Percentiles rank a stretch among this genome's conserved stretches.
These are phyloP conservation scores for Parathielavia hyrcaniae DNA, from an alignment of 495 filamentous ascomycete species.

Conservation along the genomic window DNA sequence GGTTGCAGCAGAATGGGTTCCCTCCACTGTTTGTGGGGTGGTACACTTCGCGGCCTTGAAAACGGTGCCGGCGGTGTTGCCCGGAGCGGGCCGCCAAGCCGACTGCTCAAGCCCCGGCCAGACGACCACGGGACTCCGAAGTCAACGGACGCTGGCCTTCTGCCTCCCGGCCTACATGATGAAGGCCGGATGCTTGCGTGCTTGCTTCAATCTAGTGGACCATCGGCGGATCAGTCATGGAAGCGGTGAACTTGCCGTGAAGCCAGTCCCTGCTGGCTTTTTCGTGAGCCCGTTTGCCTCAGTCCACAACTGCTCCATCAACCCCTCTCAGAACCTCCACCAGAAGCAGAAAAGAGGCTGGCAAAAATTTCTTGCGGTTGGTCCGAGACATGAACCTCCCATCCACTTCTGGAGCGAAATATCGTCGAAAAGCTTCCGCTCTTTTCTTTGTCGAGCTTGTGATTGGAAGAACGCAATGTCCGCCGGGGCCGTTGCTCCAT, in stretches of 20 bases:
- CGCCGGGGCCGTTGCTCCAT: neutral
- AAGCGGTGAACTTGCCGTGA: slow-evolving; percentile 2
- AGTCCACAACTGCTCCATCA: slow-evolving; percentile 7
- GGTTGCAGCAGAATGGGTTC: slow-evolving; percentile 4
- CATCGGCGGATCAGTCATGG: neutral
- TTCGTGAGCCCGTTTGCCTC: neutral
- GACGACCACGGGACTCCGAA: neutral
- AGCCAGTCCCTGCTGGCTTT: slow-evolving; percentile 3
- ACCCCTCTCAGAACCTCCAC: slow-evolving; percentile 4
- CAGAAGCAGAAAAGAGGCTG: slow-evolving; percentile 3
- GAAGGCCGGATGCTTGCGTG: neutral
- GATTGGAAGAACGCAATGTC: neutral
- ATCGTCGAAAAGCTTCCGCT: neutral
- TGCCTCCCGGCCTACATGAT: slow-evolving; percentile 5
- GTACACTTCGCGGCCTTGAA: neutral
- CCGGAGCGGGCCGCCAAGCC: slow-evolving; percentile 17
- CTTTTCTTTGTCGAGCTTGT: neutral
- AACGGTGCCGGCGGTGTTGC: slow-evolving; percentile 11
- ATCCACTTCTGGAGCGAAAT: neutral
- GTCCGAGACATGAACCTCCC: neutral
- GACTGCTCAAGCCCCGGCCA: slow-evolving; percentile 7
- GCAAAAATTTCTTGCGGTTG: neutral
- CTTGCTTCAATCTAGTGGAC: neutral
- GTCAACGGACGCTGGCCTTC: slow-evolving; percentile 1
- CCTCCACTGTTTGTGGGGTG: neutral